Evolutionary conservation across 495 filamentous ascomycete species (phyloP).

Genomic region (Friedmanniomyces simplex): DNA sequence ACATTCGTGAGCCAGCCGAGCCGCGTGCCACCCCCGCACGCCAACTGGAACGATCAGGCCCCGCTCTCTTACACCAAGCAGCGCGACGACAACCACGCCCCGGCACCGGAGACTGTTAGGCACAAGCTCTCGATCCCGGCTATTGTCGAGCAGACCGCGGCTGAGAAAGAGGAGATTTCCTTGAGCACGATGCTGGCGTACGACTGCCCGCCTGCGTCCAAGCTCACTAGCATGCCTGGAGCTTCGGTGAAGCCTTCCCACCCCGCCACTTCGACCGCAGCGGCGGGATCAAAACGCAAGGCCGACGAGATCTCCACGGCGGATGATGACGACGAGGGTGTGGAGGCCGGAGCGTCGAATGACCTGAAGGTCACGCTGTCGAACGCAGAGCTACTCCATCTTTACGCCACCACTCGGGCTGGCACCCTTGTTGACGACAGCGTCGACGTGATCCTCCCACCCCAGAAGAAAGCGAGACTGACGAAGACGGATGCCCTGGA

Average conservation of each 20-base stretch:
- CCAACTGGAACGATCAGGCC: background rate
- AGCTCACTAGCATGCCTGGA: too few relatives aligned
- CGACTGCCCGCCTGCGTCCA: too few relatives aligned
- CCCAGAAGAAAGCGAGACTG: background rate
- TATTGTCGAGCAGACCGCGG: background rate
- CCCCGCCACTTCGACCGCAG: background rate
- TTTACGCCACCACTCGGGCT: too few relatives aligned
- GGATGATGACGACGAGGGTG: background rate
- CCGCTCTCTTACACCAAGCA: too few relatives aligned
- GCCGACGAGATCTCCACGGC: conserved; percentile 1
- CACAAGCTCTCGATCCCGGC: background rate
- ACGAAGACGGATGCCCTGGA: background rate
- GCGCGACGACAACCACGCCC: background rate
- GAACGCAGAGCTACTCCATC: too few relatives aligned
- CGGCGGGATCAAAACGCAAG: conserved; percentile 7
- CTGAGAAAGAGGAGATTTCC: background rate
- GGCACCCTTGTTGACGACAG: too few relatives aligned
- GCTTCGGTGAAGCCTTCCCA: too few relatives aligned
- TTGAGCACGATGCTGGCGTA: too few relatives aligned
- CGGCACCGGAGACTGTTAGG: background rate
- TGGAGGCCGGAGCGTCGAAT: background rate
- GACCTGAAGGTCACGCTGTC: background rate
- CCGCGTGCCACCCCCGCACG: background rate
- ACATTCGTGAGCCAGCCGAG: background rate
- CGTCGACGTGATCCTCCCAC: too few relatives aligned